Conservation (phyloP, 768 basidiomycete genomes). For the Baorangia bicolor region DNA sequence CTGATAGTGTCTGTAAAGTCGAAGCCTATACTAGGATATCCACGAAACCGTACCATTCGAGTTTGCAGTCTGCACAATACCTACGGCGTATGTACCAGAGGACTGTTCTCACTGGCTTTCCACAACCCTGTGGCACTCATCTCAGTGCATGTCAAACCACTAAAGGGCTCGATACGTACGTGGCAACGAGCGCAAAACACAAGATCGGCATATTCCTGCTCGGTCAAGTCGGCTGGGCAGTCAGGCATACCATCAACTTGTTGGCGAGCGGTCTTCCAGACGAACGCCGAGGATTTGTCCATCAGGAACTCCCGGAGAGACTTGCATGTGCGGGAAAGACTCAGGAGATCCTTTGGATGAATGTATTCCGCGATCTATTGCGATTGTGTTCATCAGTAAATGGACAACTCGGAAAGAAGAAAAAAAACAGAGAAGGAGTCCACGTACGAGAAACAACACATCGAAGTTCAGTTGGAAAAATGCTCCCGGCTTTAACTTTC, state of each 20-base stretch:
- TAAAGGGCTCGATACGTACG: not conserved
- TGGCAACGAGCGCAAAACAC: not conserved
- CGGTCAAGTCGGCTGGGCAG: not conserved
- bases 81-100: not conserved
- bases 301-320: not conserved
- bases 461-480: not conserved
- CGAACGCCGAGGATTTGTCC: not conserved
- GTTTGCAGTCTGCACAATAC: not conserved
- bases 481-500: not conserved
- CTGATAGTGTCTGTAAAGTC: not conserved
- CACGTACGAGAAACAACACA: not conserved
- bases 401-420: not conserved
- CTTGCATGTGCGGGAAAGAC: not conserved
- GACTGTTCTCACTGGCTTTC: not conserved
- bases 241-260: not conserved
- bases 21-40: not conserved
- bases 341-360: not conserved
- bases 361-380: not conserved
- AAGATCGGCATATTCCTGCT: not conserved
- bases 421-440: not conserved
- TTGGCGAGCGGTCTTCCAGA: not conserved
- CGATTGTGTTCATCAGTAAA: not conserved
- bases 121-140: not conserved
- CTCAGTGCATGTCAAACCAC: not conserved
- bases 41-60: not conserved